Evolutionary conservation across 75 land plant genomes (phyloP), one percentile per base, ranked within the genome.

Genomic region (Larix kaempferi): DNA sequence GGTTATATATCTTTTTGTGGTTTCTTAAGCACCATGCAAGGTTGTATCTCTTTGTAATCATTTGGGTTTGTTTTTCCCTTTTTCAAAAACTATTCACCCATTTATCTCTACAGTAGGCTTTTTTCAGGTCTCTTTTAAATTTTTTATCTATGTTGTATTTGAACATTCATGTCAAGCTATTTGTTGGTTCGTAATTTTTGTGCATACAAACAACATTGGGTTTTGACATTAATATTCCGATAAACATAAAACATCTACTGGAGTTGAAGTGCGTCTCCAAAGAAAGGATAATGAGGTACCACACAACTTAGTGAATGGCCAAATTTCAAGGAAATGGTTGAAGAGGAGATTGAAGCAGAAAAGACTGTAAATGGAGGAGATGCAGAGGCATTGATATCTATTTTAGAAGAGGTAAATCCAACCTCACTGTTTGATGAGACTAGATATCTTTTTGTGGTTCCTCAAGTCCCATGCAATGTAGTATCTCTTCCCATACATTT

Each of bases 271-370:
- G 10, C 57, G 55, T 64, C 59, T 52, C 58, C 29, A 78, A 29
- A 25, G 59, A 15, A 83, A 80, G 33, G 75, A 66, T 39, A 82
- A 79, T 25, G 63, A 62, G 55, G 49, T 35, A 21, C 17, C 5
- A 33, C 2, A 15, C 37, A 66, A 66, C 6, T 16, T 78, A 25
- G 63, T 80, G 65, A 81, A 81, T 85, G 89, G 72, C 22, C 89
- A 82, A 76, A 58, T 79, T 7, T 71, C n/a, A n/a, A n/a, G n/a
- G n/a, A n/a, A n/a, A n/a, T n/a, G n/a, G n/a, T n/a, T n/a, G n/a
- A n/a, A n/a, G n/a, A n/a, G n/a, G n/a, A n/a, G n/a, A n/a, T n/a
- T n/a, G n/a, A n/a, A n/a, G n/a, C n/a, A n/a, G n/a, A n/a, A n/a
- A n/a, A n/a, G n/a, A n/a, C n/a, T n/a, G n/a, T n/a, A n/a, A n/a